Conservation (phyloP, 2,329 filamentous ascomycete genomes). For the Exophiala xenobiotica region DNA sequence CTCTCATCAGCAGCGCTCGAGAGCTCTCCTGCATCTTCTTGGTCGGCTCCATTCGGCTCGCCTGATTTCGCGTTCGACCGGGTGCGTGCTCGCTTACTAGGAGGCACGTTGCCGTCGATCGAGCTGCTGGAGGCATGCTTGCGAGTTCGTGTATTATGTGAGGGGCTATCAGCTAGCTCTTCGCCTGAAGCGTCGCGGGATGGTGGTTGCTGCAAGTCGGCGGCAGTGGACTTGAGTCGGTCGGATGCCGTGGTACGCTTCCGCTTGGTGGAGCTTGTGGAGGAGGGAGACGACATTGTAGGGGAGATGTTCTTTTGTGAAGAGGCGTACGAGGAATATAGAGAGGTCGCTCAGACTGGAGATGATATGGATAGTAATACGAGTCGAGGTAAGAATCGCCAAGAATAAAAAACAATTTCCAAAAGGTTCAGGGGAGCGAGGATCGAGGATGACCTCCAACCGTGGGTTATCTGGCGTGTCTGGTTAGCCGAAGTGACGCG, state of each 20-base stretch:
- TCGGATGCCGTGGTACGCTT: constrained; percentile 66
- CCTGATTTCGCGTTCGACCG: constrained; percentile 37
- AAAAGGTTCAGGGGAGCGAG: not conserved
- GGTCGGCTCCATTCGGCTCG: constrained; percentile 41
- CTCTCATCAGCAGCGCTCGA: not conserved
- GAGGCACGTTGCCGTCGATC: constrained; percentile 51
- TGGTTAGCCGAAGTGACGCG: no score
- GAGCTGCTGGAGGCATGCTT: constrained; percentile 50
- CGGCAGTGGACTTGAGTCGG: constrained; percentile 51
- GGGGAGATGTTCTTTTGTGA: not conserved
- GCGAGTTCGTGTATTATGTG: constrained; percentile 56
- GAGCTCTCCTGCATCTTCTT: constrained; percentile 65
- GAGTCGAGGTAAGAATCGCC: not conserved
- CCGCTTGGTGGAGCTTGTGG: constrained; percentile 66
- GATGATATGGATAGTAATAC: not conserved
- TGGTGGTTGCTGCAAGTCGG: constrained; percentile 67
- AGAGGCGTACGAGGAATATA: not conserved
- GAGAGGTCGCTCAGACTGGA: not conserved
- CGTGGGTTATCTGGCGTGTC: no score
- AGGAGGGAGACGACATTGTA: constrained; percentile 59
- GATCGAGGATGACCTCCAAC: not conserved
- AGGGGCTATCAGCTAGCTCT: constrained; percentile 65
- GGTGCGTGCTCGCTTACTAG: constrained; percentile 74
- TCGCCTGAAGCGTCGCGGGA: constrained; percentile 82
- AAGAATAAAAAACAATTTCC: not conserved